A percentile compares a stretch with the other conserved stretches of the same genome.
Evolutionary conservation across 2,329 filamentous ascomycete species (phyloP).

Genomic region (Fusarium verrucosum): DNA sequence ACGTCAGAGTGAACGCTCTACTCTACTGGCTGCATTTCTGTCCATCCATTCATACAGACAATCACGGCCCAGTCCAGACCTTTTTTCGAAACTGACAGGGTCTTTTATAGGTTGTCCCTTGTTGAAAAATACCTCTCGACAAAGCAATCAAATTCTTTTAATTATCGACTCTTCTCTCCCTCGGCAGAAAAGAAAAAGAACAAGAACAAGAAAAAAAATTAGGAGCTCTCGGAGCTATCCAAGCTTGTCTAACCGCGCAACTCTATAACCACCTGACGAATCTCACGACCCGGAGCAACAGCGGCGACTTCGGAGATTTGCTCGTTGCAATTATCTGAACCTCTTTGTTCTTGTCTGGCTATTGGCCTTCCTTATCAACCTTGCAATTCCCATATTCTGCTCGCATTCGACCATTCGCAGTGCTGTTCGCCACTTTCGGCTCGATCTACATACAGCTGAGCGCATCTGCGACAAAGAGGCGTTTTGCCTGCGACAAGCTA

Average conservation of each 20-base stretch:
- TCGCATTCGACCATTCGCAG: slow-evolving; percentile 18
- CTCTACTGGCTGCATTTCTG: slow-evolving; percentile 30
- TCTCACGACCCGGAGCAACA: slow-evolving; percentile 37
- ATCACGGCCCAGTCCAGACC: slow-evolving; percentile 15
- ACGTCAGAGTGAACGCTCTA: slow-evolving; percentile 38
- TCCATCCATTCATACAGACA: slow-evolving; percentile 21
- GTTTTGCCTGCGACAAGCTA: slow-evolving; percentile 40
- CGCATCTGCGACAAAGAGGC: slow-evolving; percentile 45
- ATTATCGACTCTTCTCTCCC: slow-evolving; percentile 14
- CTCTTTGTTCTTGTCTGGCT: too few relatives aligned
- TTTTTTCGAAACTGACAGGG: slow-evolving; percentile 26
- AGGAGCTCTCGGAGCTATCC: slow-evolving; percentile 38
- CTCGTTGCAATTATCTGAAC: slow-evolving; percentile 7
- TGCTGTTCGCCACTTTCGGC: slow-evolving; percentile 24
- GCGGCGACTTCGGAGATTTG: slow-evolving; percentile 37
- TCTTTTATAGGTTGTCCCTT: slow-evolving; percentile 22
- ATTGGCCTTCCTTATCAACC: background rate
- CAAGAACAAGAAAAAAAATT: too few relatives aligned
- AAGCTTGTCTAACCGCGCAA: slow-evolving; percentile 33
- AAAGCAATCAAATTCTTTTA: background rate
- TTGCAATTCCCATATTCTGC: slow-evolving; percentile 9
- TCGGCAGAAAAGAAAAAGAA: background rate
- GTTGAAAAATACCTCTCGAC: slow-evolving; percentile 17
- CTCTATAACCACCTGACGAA: slow-evolving; percentile 40
- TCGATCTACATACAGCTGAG: slow-evolving; percentile 34